A percentile compares a stretch with the other conserved stretches of the same genome.
These are phyloP conservation scores for Fraxinus angustifolia DNA, from an alignment of 305 asterid genomes.

Conservation along the genomic window DNA sequence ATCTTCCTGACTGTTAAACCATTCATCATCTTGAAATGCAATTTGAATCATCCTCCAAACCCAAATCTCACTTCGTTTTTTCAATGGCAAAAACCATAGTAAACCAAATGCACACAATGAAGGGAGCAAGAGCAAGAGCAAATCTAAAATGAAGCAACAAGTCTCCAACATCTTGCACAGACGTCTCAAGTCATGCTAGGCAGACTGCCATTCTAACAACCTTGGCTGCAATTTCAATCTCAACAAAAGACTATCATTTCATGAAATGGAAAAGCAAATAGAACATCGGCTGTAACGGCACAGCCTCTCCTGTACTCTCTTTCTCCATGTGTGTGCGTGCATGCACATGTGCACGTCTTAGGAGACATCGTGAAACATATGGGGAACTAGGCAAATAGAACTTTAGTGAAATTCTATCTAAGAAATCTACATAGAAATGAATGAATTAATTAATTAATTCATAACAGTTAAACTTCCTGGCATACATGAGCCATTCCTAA, in stretches of 20 bases:
- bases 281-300: not conserved
- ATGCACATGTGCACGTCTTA: not conserved
- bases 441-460: not conserved
- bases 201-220: not conserved
- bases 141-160: not conserved
- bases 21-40: not conserved
- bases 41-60: not conserved
- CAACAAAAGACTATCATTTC: not conserved
- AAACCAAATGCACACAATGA: not conserved
- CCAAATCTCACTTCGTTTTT: not conserved
- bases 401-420: not conserved
- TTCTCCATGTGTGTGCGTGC: no score
- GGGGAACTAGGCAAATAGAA: not conserved
- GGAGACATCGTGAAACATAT: not conserved
- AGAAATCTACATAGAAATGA: not conserved
- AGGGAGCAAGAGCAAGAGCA: not conserved
- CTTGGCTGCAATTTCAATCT: not conserved
- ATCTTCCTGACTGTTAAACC: not conserved
- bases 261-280: not conserved
- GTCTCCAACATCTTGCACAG: not conserved
- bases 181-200: not conserved
- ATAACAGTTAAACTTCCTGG: not conserved
- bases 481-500: conserved; percentile 24
- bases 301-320: not conserved
- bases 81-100: not conserved